These are phyloP conservation scores for Eucalyptus tenuipes DNA, from an alignment of 345 rosid species.

Conservation along the genomic window DNA sequence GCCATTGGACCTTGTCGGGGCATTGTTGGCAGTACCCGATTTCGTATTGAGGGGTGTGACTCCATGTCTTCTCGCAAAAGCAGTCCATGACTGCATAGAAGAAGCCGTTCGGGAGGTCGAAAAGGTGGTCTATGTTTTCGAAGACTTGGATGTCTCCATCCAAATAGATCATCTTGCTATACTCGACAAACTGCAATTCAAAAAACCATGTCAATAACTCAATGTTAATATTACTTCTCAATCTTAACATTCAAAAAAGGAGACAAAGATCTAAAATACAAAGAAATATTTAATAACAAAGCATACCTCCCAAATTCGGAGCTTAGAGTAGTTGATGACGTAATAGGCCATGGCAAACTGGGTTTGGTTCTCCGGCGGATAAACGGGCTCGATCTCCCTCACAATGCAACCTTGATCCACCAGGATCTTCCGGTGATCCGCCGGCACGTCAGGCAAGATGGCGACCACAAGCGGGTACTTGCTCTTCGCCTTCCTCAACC, in stretches of 20 bases:
- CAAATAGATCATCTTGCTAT: constrained; percentile 20
- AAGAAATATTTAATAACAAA: neutral
- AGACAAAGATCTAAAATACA: neutral
- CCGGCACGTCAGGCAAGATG: constrained; percentile 25
- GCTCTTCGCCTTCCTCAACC: constrained; percentile 20
- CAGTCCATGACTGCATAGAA: constrained; percentile 47
- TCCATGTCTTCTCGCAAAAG: constrained; percentile 41
- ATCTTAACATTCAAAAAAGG: too few relatives aligned
- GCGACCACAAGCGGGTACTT: constrained; percentile 30
- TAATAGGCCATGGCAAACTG: neutral
- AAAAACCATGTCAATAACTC: neutral
- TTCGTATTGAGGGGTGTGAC: neutral
- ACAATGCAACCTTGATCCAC: neutral
- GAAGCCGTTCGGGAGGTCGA: constrained; percentile 17
- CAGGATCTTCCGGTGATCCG: constrained; percentile 15
- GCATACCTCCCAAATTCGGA: constrained; percentile 18
- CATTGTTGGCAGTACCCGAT: neutral
- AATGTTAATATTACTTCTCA: neutral
- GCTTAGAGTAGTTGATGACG: neutral
- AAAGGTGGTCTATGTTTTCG: constrained; percentile 27
- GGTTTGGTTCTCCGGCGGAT: neutral
- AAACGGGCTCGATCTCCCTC: neutral
- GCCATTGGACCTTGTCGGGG: neutral
- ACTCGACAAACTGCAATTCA: constrained; percentile 13
- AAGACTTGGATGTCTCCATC: constrained; percentile 32